A percentile compares a stretch with the other conserved stretches of the same genome.
Evolutionary conservation across 129 eudicot genomes (phyloP).

Genomic region (Daucus carota): DNA sequence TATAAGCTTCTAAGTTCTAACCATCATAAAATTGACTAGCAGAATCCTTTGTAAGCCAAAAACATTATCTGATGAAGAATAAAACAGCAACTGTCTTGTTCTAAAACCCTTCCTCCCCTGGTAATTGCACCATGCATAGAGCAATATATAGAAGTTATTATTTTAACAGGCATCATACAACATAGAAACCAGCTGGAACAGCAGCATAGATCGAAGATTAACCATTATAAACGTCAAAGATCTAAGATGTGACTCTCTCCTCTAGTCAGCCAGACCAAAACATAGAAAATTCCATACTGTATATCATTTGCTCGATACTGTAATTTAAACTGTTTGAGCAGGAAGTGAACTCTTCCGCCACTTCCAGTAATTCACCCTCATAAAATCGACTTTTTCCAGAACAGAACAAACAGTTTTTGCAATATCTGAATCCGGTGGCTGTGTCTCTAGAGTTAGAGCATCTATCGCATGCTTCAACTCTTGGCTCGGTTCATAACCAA

Average conservation of each 20-base stretch:
- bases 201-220: background rate
- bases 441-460: conserved; percentile 36
- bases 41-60: too few species aligned
- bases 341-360: conserved; percentile 60
- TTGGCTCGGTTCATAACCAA: conserved; percentile 53
- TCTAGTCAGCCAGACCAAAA: background rate
- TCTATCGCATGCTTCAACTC: conserved; percentile 50
- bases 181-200: background rate
- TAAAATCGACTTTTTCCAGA: conserved; percentile 57
- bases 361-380: conserved; percentile 78
- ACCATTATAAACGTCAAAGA: background rate
- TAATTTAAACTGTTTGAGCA: conserved; percentile 22
- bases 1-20: too few species aligned
- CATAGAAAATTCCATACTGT: background rate
- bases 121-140: too few species aligned
- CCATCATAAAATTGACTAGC: too few species aligned
- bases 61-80: too few species aligned
- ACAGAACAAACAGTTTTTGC: conserved; percentile 50
- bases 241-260: background rate
- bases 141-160: background rate
- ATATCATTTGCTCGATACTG: background rate
- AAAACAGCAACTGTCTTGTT: too few species aligned
- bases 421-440: conserved; percentile 19
- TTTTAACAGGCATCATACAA: background rate
- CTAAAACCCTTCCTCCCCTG: too few species aligned